Evolutionary conservation across 805 yeast genomes (phyloP).

Genomic region (Wickerhamomyces rabaulensis): DNA sequence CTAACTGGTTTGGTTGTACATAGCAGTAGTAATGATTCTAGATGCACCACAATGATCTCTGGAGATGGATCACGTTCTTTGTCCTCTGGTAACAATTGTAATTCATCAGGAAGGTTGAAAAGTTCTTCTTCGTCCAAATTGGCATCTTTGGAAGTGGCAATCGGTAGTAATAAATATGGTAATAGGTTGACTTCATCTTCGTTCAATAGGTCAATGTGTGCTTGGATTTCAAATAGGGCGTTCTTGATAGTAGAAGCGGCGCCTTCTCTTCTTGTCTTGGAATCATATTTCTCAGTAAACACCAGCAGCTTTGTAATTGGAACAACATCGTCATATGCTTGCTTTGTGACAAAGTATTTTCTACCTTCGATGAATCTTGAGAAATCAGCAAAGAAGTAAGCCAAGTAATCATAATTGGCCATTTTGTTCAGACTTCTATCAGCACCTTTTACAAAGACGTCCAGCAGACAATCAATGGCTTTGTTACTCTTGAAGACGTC

Average conservation of each 20-base stretch:
- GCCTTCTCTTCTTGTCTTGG: conserved; percentile 81
- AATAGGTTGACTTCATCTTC: conserved; percentile 65
- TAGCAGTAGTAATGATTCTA: conserved; percentile 74
- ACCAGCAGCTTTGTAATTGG: conserved; percentile 79
- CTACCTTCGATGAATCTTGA: conserved; percentile 76
- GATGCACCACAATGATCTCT: conserved; percentile 61
- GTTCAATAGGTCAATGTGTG: conserved; percentile 54
- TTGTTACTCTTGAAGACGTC: conserved; percentile 50
- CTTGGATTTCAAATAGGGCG: conserved; percentile 71
- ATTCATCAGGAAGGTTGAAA: conserved; percentile 82
- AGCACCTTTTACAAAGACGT: conserved; percentile 81
- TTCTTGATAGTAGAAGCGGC: conserved; percentile 91
- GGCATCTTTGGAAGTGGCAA: conserved; percentile 66
- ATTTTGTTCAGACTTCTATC: conserved; percentile 64
- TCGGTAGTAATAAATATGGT: conserved; percentile 77
- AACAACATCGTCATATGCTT: conserved; percentile 66
- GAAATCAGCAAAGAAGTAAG: conserved; percentile 86
- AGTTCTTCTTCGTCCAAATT: conserved; percentile 80
- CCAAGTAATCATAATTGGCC: conserved; percentile 76
- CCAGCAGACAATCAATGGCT: conserved; percentile 78
- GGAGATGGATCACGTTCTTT: conserved; percentile 70
- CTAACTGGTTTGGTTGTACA: conserved; percentile 73
- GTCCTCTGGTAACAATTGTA: conserved; percentile 72
- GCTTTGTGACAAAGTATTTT: conserved; percentile 67
- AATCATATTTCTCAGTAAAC: conserved; percentile 76